Percentiles rank a stretch among this genome's conserved stretches.
Conservation (phyloP, 2,329 filamentous ascomycete species). For the Ascochyta viciae-villosae region DNA sequence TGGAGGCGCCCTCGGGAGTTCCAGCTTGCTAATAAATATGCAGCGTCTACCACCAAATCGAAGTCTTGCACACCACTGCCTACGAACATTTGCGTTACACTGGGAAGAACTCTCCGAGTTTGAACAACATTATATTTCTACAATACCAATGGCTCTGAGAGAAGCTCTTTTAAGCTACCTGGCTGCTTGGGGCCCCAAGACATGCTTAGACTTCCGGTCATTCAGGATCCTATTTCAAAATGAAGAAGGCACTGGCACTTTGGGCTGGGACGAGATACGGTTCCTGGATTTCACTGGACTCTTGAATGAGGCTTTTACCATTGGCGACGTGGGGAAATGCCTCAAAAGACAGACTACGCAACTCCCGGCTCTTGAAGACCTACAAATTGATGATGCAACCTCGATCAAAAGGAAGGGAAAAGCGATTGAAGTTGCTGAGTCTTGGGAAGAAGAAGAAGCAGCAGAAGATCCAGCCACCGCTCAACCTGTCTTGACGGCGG, state of each 20-base stretch:
- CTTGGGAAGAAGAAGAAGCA: conserved; percentile 58
- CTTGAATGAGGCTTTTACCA: conserved; percentile 56
- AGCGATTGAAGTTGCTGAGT: conserved; percentile 48
- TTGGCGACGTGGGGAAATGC: conserved; percentile 59
- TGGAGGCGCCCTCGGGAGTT: not conserved
- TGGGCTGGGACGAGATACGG: conserved; percentile 54
- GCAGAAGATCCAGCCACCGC: conserved; percentile 19
- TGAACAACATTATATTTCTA: conserved; percentile 61
- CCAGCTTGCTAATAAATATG: conserved; percentile 32
- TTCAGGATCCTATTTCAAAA: conserved; percentile 60
- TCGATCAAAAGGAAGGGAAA: conserved; percentile 19
- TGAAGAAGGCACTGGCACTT: conserved; percentile 40
- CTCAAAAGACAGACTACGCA: conserved; percentile 34
- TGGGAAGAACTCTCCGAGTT: conserved; percentile 66
- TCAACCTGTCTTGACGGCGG: conserved; percentile 19
- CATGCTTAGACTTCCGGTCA: conserved; percentile 51
- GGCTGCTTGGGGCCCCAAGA: conserved; percentile 56
- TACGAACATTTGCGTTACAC: conserved; percentile 62
- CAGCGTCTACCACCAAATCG: conserved; percentile 41
- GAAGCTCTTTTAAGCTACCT: conserved; percentile 64
- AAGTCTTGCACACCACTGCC: conserved; percentile 58
- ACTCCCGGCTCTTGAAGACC: conserved; percentile 21
- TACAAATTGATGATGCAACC: conserved; percentile 18
- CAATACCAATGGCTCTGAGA: conserved; percentile 61
- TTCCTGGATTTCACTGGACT: conserved; percentile 62